These are phyloP conservation scores for Kalmusia sp. DNA, from an alignment of 2,329 filamentous ascomycete species.

Conservation along the genomic window DNA sequence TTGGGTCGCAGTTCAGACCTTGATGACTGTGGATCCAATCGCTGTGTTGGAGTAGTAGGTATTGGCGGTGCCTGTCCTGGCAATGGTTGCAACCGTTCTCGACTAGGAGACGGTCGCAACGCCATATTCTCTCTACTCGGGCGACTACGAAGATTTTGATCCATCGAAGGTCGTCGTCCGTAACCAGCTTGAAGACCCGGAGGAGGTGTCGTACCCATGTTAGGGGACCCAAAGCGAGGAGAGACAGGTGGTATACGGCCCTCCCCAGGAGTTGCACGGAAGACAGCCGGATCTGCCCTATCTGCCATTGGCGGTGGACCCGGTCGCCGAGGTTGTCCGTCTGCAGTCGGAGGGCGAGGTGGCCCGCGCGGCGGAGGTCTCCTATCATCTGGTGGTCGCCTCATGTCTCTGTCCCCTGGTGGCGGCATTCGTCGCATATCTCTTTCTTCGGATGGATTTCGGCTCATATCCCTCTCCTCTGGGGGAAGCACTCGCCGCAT, in stretches of 20 bases:
- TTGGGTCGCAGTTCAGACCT: conserved; percentile 46
- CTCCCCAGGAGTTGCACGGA: conserved; percentile 9
- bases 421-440: conserved; percentile 14
- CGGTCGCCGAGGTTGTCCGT: conserved; percentile 11
- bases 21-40: conserved; percentile 50
- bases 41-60: conserved; percentile 37
- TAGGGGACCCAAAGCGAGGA: conserved; percentile 12
- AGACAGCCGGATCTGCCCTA: conserved; percentile 7
- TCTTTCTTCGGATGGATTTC: conserved; percentile 1
- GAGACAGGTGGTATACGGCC: conserved; percentile 6
- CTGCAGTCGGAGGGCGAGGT: conserved; percentile 16
- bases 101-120: conserved; percentile 36
- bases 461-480: conserved; percentile 9
- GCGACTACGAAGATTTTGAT: conserved; percentile 40
- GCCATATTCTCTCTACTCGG: conserved; percentile 47
- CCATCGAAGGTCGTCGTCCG: conserved; percentile 42
- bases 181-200: conserved; percentile 26
- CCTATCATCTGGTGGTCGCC: conserved; percentile 22
- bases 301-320: conserved; percentile 13
- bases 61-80: conserved; percentile 27
- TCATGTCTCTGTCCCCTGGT: conserved; percentile 14
- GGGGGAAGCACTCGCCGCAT: conserved; percentile 16
- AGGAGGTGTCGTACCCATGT: conserved; percentile 31
- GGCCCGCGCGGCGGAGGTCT: conserved; percentile 23
- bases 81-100: conserved; percentile 36